Base-by-base conservation (phyloP, 2,329 filamentous ascomycete species). In the Aspergillus jensenii region DNA sequence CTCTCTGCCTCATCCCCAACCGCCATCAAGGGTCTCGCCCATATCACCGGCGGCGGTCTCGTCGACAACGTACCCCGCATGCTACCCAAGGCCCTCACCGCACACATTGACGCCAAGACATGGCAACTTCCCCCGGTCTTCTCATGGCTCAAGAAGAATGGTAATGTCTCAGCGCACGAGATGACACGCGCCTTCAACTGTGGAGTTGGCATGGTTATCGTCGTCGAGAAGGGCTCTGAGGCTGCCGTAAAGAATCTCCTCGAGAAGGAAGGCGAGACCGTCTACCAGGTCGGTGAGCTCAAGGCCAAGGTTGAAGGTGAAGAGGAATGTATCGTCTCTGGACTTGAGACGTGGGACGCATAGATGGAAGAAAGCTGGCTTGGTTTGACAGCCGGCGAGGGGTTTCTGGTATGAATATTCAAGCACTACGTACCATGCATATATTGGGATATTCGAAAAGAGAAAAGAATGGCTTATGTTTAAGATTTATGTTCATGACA, bases 101-200 rank as follows among this genome's bases (percentile, higher is more conserved):
- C 92, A 2, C 86, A 91, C 71, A 87, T 99, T 55, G 89, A 96
- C 68, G 89, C 90, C 47, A 79, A 81, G 43, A 77, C 84, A 1
- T 99, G 93, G 91, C 74, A 85, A 25, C 82, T 92, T 44, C 91
- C 90, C 0, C 78, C 84, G 1, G 90, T 97, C 4, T 95, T 98
- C 79, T 82, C 82, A 69, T 99, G 95, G 95, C 82, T 99, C 67
- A 91, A 92, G 78, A 76, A 80, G 63, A 80, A 79, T 11, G 85
- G 85, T 46, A 89, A 89, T 60, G 87, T 98, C 33, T 84, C 82
- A 53, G 82, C 87, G 2, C 71, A 79, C 9, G 95, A 99, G 79
- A 96, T 98, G 84, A 91, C 89, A 52, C 84, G 92, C 58, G 95
- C 92, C 2, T 98, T 96, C 84, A 99, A 99, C 79, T 92, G 89